These are phyloP conservation scores for Tolypocladium album DNA, from an alignment of 2,329 filamentous ascomycete species.

Conservation along the genomic window DNA sequence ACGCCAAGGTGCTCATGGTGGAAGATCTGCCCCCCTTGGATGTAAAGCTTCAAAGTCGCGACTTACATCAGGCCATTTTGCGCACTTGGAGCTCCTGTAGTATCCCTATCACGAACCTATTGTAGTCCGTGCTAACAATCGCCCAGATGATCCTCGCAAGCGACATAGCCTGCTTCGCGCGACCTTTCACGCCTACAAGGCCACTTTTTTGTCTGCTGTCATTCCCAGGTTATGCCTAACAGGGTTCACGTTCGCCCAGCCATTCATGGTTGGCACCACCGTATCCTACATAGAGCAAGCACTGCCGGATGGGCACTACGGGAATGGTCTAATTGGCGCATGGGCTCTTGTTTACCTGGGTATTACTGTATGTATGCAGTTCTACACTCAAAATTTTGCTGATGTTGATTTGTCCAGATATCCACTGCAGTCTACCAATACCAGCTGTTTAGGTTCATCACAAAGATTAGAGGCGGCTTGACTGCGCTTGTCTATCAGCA, in stretches of 20 bases:
- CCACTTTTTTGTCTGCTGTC: neutral
- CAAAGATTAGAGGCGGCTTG: neutral
- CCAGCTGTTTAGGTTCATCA: neutral
- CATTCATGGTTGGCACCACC: neutral
- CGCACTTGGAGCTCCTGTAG: neutral
- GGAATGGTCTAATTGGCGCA: neutral
- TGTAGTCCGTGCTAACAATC: too few species aligned
- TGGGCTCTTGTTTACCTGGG: neutral
- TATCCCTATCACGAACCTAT: neutral
- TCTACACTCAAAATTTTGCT: neutral
- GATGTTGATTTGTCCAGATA: neutral
- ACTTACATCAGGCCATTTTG: neutral
- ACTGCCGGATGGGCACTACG: neutral
- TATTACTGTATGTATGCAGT: neutral
- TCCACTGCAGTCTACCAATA: neutral
- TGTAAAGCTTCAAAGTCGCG: neutral
- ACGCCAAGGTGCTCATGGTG: neutral
- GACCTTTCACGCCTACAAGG: neutral
- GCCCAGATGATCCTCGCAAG: neutral
- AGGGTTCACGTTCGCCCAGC: neutral
- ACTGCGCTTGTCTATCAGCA: neutral
- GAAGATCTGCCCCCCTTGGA: neutral
- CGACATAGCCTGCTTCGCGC: neutral
- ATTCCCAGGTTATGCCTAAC: neutral
- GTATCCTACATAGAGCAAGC: neutral